phyloP scores from a whole-genome alignment of 176 grass and related monocot species.

The Triticum dicoccoides region DNA sequence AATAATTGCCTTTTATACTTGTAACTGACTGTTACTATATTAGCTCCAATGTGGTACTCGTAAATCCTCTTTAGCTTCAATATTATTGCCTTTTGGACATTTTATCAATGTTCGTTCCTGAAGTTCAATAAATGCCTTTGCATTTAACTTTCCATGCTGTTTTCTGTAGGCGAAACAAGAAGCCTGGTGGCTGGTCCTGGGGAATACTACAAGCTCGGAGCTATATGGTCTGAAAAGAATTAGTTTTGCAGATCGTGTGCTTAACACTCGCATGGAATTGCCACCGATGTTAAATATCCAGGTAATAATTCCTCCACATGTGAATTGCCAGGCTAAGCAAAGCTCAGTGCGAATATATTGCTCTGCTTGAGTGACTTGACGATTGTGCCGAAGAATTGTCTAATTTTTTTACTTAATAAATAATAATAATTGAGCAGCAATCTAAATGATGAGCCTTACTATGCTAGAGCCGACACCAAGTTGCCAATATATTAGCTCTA shows the following conservation, averaged over 20 bases:
- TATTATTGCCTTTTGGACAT: neutral
- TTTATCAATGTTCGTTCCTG: neutral
- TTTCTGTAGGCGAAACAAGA: slow-evolving; percentile 84
- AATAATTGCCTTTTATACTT: neutral
- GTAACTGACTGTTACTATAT: neutral
- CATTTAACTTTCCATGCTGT: slow-evolving; percentile 11
- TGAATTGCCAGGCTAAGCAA: slow-evolving; percentile 4
- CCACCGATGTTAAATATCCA: slow-evolving; percentile 55
- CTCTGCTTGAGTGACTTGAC: neutral
- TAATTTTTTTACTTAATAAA: neutral
- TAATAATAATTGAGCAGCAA: neutral
- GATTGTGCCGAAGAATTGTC: neutral
- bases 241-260: slow-evolving; percentile 60
- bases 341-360: neutral
- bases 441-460: slow-evolving; percentile 5
- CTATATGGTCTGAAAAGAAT: slow-evolving; percentile 94
- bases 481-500: neutral
- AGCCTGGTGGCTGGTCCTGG: slow-evolving; percentile 96
- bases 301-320: slow-evolving; percentile 39
- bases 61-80: slow-evolving; percentile 6
- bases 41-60: neutral
- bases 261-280: slow-evolving; percentile 82
- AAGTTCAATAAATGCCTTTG: neutral
- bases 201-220: slow-evolving; percentile 67
- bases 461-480: neutral